phyloP scores from a whole-genome alignment of 345 rosid genomes.

The Reutealis trisperma region DNA sequence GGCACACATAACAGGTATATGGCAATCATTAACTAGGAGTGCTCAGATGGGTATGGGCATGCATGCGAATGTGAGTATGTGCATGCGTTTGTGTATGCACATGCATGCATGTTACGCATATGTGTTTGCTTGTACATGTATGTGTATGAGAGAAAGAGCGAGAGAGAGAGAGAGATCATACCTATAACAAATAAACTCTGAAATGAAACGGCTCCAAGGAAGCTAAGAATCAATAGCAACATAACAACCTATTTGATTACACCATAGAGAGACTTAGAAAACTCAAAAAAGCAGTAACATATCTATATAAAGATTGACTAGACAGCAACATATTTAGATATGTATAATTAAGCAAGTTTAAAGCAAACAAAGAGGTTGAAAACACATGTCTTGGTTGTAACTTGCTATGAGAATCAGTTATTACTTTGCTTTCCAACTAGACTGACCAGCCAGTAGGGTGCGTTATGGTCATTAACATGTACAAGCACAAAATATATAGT shows the following conservation, averaged over 20 bases:
- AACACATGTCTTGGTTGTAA: neutral
- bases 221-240: constrained; percentile 50
- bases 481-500: too few species aligned
- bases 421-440: neutral
- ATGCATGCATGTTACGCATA: too few species aligned
- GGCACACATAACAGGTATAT: too few species aligned
- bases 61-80: too few species aligned
- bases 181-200: constrained; percentile 63
- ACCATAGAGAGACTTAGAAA: constrained; percentile 8
- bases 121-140: neutral
- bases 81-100: too few species aligned
- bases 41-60: too few species aligned
- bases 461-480: too few species aligned
- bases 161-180: constrained; percentile 34
- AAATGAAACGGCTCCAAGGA: constrained; percentile 63
- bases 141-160: neutral
- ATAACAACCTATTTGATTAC: constrained; percentile 56
- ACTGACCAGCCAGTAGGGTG: neutral
- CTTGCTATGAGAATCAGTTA: neutral
- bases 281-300: neutral
- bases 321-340: neutral
- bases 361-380: neutral
- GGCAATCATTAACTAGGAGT: too few species aligned
- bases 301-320: neutral
- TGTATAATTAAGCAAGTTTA: constrained; percentile 6